Evolutionary conservation across 495 filamentous ascomycete species (phyloP), one percentile per base, ranked within the genome.

Genomic region (Aspergillus bridgeri): DNA sequence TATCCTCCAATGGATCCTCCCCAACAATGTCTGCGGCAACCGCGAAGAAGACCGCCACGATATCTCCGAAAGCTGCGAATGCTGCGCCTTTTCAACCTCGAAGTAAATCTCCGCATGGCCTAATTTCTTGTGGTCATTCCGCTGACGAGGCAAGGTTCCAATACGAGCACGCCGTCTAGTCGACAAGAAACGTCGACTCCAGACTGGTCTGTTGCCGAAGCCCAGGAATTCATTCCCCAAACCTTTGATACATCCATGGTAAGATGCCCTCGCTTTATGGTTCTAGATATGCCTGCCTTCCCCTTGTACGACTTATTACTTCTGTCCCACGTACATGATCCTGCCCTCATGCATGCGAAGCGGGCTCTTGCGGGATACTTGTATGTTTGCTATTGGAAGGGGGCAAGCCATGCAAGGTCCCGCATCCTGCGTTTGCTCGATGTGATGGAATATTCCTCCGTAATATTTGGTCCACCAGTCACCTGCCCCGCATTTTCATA

Each of bases 11-110:
- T 70, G 73, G 80, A 54, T 66, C 75, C 1, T 66, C 64, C 20
- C 60, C 64, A 11, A 63, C 64, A 60, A 66, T 72, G 11, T 59
- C 80, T 7, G 63, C 71, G 18, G 65, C 64, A 17, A 64, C 56
- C 9, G 45, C 73, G 18, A 88, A 86, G 61, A 91, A 90, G 65
- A 75, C 81, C 8, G 79, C 82, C 29, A 79, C 81, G 19, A 87
- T 98, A 57, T 93, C 92, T 5, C 91, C 92, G 1, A 91, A 92
- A 71, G 86, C 89, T 57, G 95, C 87, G 2, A 91, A 79, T 72
- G 94, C 94, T n/a, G 89, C 90, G 50, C 87, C 91, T 11, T 98
- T 98, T 63, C 96, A 91, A 42, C 94, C 94, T 18, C 81, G 78
- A 63, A 70, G 65, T 53, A 56, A 71, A 20, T 65, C 70, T 58